Base-by-base conservation (phyloP, 2,329 filamentous ascomycete genomes). In the Cercospora brassicicola region DNA sequence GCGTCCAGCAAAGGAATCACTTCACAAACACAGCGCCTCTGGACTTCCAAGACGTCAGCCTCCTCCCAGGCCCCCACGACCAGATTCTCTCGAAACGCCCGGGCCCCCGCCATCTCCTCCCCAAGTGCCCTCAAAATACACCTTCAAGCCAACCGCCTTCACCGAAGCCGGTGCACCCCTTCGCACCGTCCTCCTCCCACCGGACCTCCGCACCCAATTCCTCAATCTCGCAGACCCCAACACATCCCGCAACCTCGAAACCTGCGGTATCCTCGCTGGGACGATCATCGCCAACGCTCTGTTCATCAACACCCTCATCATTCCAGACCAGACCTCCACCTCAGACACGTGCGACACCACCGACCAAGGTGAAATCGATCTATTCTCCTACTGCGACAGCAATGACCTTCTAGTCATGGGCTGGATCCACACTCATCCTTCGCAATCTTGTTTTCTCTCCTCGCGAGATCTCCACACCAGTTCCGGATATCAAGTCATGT, bases 341-440 rank as follows among this genome's bases (percentile, higher is more conserved):
- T 89, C 90, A 2, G 94, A 99, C 77, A 98, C 95, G 0, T 99
- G 95, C 79, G 94, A 98, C 80, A 98, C 93, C 20, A 88, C 93
- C 59, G 95, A 97, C 72, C 93, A 96, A 78, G 87, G 87, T 31
- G 78, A 79, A 64, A 76, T 72, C 57, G 88, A 89, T 0, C 85
- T 97, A 30, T 94, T 97, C 73, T 93, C 97, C 66, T 97, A 94
- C 78, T 96, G 94, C 76, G 91, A 95, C 74, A 85, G 85, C 4
- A 88, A 96, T 76, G 91, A 96, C 69, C 81, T 98, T 39, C 87
- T 97, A 79, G 89, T 96, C 63, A 85, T 97, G 4, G 94, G 94
- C 45, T 99, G 95, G 95, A 99, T 99, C 69, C 95, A 99, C 78
- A 99, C 95, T 0, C 95, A 99, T 78, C 95, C 95, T 0, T 93